Base-by-base conservation (phyloP, 192 early-diverging fungal species). In the Coemansia sp. region DNA sequence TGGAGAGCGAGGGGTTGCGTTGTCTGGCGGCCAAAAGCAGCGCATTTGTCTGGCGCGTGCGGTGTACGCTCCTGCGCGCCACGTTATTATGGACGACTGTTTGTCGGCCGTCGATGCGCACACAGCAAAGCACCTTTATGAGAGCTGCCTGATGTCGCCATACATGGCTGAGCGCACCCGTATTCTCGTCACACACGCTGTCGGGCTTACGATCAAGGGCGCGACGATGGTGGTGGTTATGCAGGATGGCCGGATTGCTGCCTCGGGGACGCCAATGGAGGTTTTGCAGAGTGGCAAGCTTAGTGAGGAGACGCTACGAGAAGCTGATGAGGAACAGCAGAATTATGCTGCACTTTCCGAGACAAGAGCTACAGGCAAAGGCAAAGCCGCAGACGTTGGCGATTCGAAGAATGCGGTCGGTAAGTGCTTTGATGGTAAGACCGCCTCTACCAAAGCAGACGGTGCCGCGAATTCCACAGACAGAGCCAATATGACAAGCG, bases 51-150 rank as follows among this genome's bases (percentile, higher is more conserved):
- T 97, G 60, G 95, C 94, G 33, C 88, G 96, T 67, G 94, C 95
- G 18, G 76, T 96, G 5, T 98, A 97, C 77, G 87, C 85, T 45
- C 73, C 85, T 21, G 86, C 89, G 20, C 79, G 77, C n/a, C 81
- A 89, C 35, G 64, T 96, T n/a, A 52, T 96, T 20, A 73, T 95
- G 64, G 95, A 97, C 71, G 96, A 96, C 75, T 93, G 91, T 64
- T 81, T 97, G 52, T 93, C 92, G n/a, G 98, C 98, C 24, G 97
- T 98, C 6, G 98, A 99, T 71, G 89, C 94, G 7, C 96, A 96
- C 61, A 98, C 97, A 3, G 95, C 93, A 30, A 89, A 90, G 62
- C 91, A 94, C 68, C 69, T 99, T 26, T 90, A 89, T 66, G 86
- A 93, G 20, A 72, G 92, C 36, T 95, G 93, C 57, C 64, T 97